phyloP scores from a whole-genome alignment of 2,329 filamentous ascomycete genomes.

The Xylaria sp. region DNA sequence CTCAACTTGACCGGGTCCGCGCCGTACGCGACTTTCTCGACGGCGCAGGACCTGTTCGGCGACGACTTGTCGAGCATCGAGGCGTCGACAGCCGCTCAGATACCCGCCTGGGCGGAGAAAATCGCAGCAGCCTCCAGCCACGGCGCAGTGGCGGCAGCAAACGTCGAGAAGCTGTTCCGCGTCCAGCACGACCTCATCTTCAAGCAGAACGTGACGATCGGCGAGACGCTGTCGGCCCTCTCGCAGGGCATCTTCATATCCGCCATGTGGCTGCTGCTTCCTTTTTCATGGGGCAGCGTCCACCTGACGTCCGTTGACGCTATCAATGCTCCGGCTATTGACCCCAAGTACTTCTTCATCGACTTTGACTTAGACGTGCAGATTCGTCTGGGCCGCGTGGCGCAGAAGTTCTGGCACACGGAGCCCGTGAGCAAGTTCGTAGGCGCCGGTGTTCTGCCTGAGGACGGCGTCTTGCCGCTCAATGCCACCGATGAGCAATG shows the following conservation, averaged over 20 bases:
- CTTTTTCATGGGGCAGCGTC: conserved; percentile 55
- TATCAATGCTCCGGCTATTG: conserved; percentile 51
- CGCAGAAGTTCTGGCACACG: conserved; percentile 50
- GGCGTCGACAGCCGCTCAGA: conserved; percentile 41
- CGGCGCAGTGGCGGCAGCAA: conserved; percentile 46
- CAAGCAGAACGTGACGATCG: conserved; percentile 56
- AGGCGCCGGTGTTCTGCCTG: conserved; percentile 39
- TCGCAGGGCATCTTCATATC: conserved; percentile 51
- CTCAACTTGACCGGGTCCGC: conserved; percentile 39
- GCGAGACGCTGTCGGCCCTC: conserved; percentile 57
- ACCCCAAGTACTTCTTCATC: conserved; percentile 52
- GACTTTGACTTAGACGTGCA: conserved; percentile 52
- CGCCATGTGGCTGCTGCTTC: conserved; percentile 53
- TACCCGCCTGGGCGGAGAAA: conserved; percentile 50
- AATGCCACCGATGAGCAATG: conserved; percentile 50
- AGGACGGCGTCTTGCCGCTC: conserved; percentile 41
- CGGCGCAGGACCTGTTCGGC: conserved; percentile 52
- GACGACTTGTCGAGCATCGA: conserved; percentile 41
- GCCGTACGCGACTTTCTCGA: conserved; percentile 51
- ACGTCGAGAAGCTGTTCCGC: conserved; percentile 55
- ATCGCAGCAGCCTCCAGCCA: conserved; percentile 44
- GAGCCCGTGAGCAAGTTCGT: conserved; percentile 43
- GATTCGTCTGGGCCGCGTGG: conserved; percentile 47
- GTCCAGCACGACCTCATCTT: conserved; percentile 63
- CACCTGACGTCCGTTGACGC: conserved; percentile 54